phyloP scores from a whole-genome alignment of 129 eudicot species.

The Cynara cardunculus region DNA sequence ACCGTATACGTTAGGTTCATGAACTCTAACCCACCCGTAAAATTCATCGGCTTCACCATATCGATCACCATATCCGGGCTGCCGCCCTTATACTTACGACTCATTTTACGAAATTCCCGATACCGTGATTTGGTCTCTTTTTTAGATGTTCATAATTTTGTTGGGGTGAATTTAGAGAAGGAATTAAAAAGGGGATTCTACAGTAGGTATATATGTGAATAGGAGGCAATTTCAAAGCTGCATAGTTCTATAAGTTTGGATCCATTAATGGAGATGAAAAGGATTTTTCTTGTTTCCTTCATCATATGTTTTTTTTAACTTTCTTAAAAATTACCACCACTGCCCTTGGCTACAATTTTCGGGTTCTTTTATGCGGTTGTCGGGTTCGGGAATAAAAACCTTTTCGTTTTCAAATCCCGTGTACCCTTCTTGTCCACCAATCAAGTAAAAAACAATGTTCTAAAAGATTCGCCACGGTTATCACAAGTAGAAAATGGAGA shows the following conservation, averaged over 20 bases:
- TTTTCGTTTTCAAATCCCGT: background rate
- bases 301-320: constrained; percentile 26
- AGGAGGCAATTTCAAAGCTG: constrained; percentile 48
- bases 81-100: constrained; percentile 28
- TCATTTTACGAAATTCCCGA: constrained; percentile 19
- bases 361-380: background rate
- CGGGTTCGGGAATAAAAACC: background rate
- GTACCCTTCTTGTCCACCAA: background rate
- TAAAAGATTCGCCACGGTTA: no score
- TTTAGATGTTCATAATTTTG: background rate
- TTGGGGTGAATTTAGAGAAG: constrained; percentile 9
- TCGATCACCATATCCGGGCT: constrained; percentile 48
- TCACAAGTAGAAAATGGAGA: no score
- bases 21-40: constrained; percentile 69
- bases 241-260: constrained; percentile 21
- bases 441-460: background rate
- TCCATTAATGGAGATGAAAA: constrained; percentile 26
- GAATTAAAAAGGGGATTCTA: constrained; percentile 21
- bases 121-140: background rate
- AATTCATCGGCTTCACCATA: constrained; percentile 45
- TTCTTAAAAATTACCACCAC: constrained; percentile 2
- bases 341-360: background rate
- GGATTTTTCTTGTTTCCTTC: constrained; percentile 50
- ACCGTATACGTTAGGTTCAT: constrained; percentile 61
- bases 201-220: constrained; percentile 32